Evolutionary conservation across 2,329 filamentous ascomycete genomes (phyloP), one percentile per base, ranked within the genome.

Genomic region (Beauveria rudraprayagi): DNA sequence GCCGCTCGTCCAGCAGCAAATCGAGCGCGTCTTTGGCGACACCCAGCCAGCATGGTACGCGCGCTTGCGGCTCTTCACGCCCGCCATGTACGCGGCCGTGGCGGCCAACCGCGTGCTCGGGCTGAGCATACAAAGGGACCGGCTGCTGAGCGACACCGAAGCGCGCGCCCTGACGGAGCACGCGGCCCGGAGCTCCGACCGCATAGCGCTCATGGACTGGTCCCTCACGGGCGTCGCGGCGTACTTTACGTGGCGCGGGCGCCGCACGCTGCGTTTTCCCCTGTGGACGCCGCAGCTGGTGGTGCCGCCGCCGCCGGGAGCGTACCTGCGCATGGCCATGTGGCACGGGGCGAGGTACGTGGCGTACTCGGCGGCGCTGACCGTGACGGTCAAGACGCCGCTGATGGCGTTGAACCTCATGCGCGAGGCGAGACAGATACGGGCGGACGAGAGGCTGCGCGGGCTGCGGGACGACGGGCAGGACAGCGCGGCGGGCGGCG

Each of bases 321-420:
- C 72, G 3, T 51, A 11, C 0, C 44, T n/a, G 0, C 71, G 75
- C 5, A 62, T 55, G 26, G 17, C 46, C 17, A 57, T 67, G 22
- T 79, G 77, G 77, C 76, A 78, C 59, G 43, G 60, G 14, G 26
- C 67, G 16, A 72, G 77, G 2, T 68, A 73, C n/a, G n/a, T 63
- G 1, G 65, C 70, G 10, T 79, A 77, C 67, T 67, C 66, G 9
- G 61, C 68, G 24, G 53, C 67, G 0, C 58, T 63, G 40, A 69
- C 63, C 57, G 14, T 76, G 43, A 64, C 66, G 1, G 60, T 68
- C 24, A 59, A 65, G 8, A 47, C 72, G 11, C 63, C 76, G 22
- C 68, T 75, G 40, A 60, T 62, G 51, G 74, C 70, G 2, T 65
- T 71, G 22, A 66, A 71, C 37, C 66, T 69, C 2, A 66, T 66